These are phyloP conservation scores for Erythrophleum fordii DNA, from an alignment of 306 rosid species.

Conservation along the genomic window DNA sequence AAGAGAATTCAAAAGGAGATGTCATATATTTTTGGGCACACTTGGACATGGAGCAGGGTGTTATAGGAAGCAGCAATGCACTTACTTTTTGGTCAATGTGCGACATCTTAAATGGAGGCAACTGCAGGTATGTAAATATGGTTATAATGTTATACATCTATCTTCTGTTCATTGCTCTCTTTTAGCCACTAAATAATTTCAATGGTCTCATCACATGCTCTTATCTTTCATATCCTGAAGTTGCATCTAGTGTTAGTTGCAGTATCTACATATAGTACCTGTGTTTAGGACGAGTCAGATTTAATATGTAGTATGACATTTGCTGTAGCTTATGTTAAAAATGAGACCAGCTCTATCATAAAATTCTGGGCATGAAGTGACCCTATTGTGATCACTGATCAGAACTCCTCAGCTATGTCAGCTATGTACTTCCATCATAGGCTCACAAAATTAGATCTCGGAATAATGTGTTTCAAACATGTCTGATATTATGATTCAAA, in stretches of 20 bases:
- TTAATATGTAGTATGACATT: background rate
- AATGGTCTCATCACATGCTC: slow-evolving; percentile 25
- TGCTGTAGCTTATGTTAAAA: slow-evolving; percentile 21
- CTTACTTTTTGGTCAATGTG: slow-evolving; percentile 93
- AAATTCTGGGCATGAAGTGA: slow-evolving; percentile 29
- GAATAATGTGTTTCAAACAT: slow-evolving; percentile 21
- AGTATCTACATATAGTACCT: background rate
- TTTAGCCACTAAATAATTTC: slow-evolving; percentile 28
- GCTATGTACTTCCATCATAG: background rate
- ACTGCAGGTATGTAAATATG: slow-evolving; percentile 70
- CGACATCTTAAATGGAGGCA: slow-evolving; percentile 90
- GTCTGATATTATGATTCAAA: slow-evolving; percentile 32
- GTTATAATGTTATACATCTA: slow-evolving; percentile 16
- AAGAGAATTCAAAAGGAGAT: slow-evolving; percentile 66
- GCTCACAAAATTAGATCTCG: background rate
- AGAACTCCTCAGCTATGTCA: background rate
- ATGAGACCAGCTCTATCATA: slow-evolving; percentile 8
- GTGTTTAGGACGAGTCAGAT: background rate
- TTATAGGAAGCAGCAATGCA: slow-evolving; percentile 52
- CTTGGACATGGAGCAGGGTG: slow-evolving; percentile 63
- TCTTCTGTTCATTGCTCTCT: slow-evolving; percentile 18
- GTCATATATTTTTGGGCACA: slow-evolving; percentile 88
- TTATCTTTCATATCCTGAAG: slow-evolving; percentile 24
- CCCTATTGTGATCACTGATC: background rate
- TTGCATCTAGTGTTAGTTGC: slow-evolving; percentile 29